phyloP scores from a whole-genome alignment of 495 filamentous ascomycete species.

The Penicillium parvum region DNA sequence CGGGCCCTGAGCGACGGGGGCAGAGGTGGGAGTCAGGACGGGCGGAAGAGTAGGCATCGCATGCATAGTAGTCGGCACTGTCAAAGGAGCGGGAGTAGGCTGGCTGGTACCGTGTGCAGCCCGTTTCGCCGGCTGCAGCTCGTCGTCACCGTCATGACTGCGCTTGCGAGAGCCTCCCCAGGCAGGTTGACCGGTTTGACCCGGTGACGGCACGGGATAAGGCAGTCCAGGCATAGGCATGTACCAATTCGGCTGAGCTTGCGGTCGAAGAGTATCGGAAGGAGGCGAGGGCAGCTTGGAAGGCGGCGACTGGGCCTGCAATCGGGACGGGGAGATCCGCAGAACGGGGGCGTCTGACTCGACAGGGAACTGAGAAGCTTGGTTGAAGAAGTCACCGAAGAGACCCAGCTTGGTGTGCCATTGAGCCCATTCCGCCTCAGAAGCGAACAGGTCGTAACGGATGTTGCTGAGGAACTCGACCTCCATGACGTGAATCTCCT shows the following conservation, averaged over 20 bases:
- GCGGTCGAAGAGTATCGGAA: constrained; percentile 24
- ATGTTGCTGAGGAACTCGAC: constrained; percentile 99
- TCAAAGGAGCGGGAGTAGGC: constrained; percentile 28
- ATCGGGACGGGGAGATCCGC: constrained; percentile 33
- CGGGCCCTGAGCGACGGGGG: constrained; percentile 28
- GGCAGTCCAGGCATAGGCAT: constrained; percentile 23
- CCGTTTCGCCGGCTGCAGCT: constrained; percentile 68
- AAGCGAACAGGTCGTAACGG: constrained; percentile 86
- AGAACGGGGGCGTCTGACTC: constrained; percentile 26
- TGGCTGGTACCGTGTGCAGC: constrained; percentile 29
- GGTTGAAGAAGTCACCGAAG: constrained; percentile 77
- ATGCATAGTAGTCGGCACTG: constrained; percentile 28
- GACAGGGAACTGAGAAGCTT: constrained; percentile 43
- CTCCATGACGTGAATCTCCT: constrained; percentile 98
- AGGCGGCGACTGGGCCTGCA: constrained; percentile 33
- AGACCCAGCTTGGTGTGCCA: constrained; percentile 79
- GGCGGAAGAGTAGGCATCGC: constrained; percentile 36
- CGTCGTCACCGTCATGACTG: constrained; percentile 58
- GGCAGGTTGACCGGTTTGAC: constrained; percentile 27
- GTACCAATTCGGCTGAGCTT: constrained; percentile 31
- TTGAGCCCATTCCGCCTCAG: constrained; percentile 72
- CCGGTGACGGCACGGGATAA: constrained; percentile 24
- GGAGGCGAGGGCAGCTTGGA: constrained; percentile 54
- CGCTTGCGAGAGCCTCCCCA: constrained; percentile 60
- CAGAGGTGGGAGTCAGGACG: constrained; percentile 34